Evolutionary conservation across 2,329 filamentous ascomycete species (phyloP).

Genomic region (Aspergillus sp.): DNA sequence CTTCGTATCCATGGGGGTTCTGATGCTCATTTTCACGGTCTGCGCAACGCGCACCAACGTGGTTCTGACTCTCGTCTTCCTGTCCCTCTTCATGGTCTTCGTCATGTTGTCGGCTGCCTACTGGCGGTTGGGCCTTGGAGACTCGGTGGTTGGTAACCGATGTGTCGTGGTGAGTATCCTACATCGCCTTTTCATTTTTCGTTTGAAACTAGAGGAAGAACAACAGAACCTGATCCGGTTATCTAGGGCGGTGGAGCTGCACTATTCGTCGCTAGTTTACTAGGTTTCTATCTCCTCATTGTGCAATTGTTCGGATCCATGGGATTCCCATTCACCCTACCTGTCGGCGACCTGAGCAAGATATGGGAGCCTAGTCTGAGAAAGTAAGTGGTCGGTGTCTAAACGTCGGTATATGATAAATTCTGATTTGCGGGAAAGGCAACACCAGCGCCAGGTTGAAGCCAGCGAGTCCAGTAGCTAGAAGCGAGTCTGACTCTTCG

Average conservation of each 20-base stretch:
- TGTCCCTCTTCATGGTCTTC: slow-evolving; percentile 53
- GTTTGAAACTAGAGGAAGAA: too few relatives aligned
- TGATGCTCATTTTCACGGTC: slow-evolving; percentile 59
- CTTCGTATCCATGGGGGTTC: slow-evolving; percentile 57
- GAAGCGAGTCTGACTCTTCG: too few relatives aligned
- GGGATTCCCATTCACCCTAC: slow-evolving; percentile 46
- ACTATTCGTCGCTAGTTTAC: slow-evolving; percentile 41
- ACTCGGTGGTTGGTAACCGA: slow-evolving; percentile 20
- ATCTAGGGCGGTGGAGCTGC: slow-evolving; percentile 39
- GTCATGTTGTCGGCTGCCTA: slow-evolving; percentile 52
- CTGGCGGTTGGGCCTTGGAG: slow-evolving; percentile 45
- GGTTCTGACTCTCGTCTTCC: slow-evolving; percentile 62
- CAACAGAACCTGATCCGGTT: too few relatives aligned
- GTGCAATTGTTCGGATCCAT: slow-evolving; percentile 47
- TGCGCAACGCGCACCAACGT: slow-evolving; percentile 65
- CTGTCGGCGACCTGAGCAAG: slow-evolving; percentile 28
- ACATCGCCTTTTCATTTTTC: background rate
- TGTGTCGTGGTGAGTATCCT: slow-evolving; percentile 19
- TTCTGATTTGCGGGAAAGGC: background rate
- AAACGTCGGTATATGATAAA: background rate
- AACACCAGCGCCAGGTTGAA: too few relatives aligned
- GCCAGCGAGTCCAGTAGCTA: too few relatives aligned
- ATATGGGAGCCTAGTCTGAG: slow-evolving; percentile 6
- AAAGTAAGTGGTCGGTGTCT: background rate
- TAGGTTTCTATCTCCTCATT: slow-evolving; percentile 48